Conservation (phyloP, 2,329 filamentous ascomycete genomes). For the Colletotrichum lupini region DNA sequence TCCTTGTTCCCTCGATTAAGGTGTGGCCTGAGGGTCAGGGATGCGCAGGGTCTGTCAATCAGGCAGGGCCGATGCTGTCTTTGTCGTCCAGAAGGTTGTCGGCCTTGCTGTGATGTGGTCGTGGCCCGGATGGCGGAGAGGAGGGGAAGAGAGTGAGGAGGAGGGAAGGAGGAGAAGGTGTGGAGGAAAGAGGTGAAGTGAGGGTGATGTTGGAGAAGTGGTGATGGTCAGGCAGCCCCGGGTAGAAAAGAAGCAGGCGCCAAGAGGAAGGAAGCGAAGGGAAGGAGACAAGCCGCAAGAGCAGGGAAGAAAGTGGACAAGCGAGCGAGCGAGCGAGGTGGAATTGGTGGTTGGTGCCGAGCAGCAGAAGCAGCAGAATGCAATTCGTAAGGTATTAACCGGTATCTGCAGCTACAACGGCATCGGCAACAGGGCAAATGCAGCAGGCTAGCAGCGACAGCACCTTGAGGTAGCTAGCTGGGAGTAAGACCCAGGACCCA, state of each 20-base stretch:
- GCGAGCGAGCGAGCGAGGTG: conserved; percentile 11
- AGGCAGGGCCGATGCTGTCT: not conserved
- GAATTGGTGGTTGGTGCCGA: conserved; percentile 21
- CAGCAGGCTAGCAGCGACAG: not conserved
- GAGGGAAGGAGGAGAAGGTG: not conserved
- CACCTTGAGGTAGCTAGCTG: too few species aligned
- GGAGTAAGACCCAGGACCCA: conserved; percentile 9
- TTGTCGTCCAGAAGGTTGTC: not conserved
- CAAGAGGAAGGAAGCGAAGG: conserved; percentile 26
- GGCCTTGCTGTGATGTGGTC: not conserved
- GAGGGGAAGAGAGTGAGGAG: not conserved
- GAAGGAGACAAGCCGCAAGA: not conserved
- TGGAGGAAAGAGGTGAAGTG: not conserved
- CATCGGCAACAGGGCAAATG: conserved; percentile 6
- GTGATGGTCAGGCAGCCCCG: conserved; percentile 21
- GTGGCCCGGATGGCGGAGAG: not conserved
- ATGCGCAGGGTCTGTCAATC: not conserved
- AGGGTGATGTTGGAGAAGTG: conserved; percentile 1
- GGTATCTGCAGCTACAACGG: conserved; percentile 30
- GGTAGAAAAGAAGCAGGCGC: conserved; percentile 28
- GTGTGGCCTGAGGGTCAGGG: conserved; percentile 1
- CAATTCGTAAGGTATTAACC: not conserved
- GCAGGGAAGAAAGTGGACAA: conserved; percentile 12
- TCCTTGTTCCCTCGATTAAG: not conserved
- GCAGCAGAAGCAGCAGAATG: not conserved